Evolutionary conservation across 1,284 basidiomycete species (phyloP), one percentile per base, ranked within the genome.

Genomic region (Cystobasidium sp.): DNA sequence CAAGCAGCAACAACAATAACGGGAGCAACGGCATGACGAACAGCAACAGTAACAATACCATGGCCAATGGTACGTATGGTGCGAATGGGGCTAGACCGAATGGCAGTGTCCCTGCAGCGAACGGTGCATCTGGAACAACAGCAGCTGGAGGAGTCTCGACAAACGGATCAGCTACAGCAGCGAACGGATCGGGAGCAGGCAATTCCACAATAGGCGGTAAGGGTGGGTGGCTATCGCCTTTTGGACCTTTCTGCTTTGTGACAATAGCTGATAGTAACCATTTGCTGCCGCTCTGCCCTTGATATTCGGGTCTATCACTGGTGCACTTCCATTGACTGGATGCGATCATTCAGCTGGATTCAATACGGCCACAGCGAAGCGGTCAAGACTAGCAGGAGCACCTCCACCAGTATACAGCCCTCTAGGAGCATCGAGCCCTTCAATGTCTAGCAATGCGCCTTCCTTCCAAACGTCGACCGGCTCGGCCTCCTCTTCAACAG

Each of bases 401-500:
- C 62, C 62, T 58, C 70, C 62, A 18, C 62, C 70, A 44, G 55
- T 31, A 12, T 73, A 73, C 63, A 53, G 56, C 10, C 70, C 70
- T 46, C 43, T 73, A 41, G 70, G 70, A 20, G 62, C 70, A 12
- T 59, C 70, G 20, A 56, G 52, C n/a, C 63, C 70, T 3, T 65
- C 70, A 0, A 46, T 66, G 62, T 66, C 63, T 6, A 58, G 62
- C 31, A 65, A 65, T 64, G 49, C 43, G 16, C 16, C 37, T 41
- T 56, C 70, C 20, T 71, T 71, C 69, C 44, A 43, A 24, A 47
- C 43, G 14, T 39, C 47, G 8, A 41, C 41, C 46, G 37, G 47
- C 14, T 73, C 70, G 24, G 41, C 51, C 43, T 56, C 70, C 14
- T 68, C 70, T 55, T 58, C 77, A 58, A 58, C 66, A 62, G 43